phyloP scores from a whole-genome alignment of 2,329 filamentous ascomycete genomes.

The Xylaria arbuscula region DNA sequence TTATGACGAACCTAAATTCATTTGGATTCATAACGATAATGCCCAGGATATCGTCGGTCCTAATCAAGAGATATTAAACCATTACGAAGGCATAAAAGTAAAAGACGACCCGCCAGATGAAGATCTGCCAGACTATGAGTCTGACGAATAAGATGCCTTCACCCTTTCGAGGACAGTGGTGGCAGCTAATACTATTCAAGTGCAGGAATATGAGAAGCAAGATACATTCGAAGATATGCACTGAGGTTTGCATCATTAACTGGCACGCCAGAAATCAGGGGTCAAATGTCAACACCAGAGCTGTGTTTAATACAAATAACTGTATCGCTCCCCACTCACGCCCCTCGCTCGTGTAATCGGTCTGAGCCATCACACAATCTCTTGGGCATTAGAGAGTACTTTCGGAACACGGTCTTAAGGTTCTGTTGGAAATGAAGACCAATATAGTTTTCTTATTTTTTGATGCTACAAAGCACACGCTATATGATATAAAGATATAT shows the following conservation, averaged over 20 bases:
- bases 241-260: neutral
- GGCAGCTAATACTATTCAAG: neutral
- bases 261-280: neutral
- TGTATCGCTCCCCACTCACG: too few species aligned
- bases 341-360: neutral
- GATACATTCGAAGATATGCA: neutral
- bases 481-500: too few species aligned
- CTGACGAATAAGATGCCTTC: neutral
- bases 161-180: neutral
- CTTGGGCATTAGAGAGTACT: neutral
- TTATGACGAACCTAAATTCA: neutral
- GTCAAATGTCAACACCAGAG: neutral
- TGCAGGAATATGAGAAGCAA: neutral
- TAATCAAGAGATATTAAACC: neutral
- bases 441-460: too few species aligned
- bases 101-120: neutral
- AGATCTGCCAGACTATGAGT: constrained; percentile 10
- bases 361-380: neutral
- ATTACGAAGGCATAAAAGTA: constrained; percentile 22
- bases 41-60: neutral
- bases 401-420: neutral
- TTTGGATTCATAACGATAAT: constrained; percentile 38
- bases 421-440: too few species aligned
- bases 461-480: too few species aligned
- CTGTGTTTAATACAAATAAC: neutral